Conservation (phyloP, 2,329 filamentous ascomycete species). For the Calonectria fujianensis region DNA sequence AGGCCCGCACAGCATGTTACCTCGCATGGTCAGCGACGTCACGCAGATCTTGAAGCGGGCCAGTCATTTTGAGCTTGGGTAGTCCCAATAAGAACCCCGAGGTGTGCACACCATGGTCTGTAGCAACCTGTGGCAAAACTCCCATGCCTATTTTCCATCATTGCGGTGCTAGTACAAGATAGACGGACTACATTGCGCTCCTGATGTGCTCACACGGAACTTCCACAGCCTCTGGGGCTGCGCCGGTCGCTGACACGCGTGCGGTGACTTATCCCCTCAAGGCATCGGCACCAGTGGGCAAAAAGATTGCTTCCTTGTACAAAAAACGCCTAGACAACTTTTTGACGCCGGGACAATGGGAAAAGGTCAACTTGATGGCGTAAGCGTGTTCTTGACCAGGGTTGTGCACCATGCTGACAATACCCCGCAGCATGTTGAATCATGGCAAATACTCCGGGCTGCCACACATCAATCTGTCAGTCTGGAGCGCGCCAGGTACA, state of each 20-base stretch:
- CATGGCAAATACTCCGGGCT: constrained; percentile 24
- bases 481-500: constrained; percentile 13
- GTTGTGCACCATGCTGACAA: constrained; percentile 13
- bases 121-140: neutral
- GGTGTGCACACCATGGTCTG: constrained; percentile 7
- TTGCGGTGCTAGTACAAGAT: neutral
- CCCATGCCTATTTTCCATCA: neutral
- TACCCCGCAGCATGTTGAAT: constrained; percentile 39
- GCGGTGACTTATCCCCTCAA: constrained; percentile 27
- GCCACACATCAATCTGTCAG: constrained; percentile 11
- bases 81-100: constrained; percentile 20
- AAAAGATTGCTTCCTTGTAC: constrained; percentile 41
- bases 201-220: constrained; percentile 37
- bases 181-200: neutral
- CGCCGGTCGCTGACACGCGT: neutral
- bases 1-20: neutral
- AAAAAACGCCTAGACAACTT: constrained; percentile 48
- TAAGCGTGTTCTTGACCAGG: constrained; percentile 30
- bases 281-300: constrained; percentile 26
- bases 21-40: neutral
- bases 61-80: neutral
- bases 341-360: constrained; percentile 49
- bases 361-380: constrained; percentile 48
- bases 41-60: constrained; percentile 21
- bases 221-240: neutral